Evolutionary conservation across 495 filamentous ascomycete genomes (phyloP).

Genomic region (Cairneyella variabilis): DNA sequence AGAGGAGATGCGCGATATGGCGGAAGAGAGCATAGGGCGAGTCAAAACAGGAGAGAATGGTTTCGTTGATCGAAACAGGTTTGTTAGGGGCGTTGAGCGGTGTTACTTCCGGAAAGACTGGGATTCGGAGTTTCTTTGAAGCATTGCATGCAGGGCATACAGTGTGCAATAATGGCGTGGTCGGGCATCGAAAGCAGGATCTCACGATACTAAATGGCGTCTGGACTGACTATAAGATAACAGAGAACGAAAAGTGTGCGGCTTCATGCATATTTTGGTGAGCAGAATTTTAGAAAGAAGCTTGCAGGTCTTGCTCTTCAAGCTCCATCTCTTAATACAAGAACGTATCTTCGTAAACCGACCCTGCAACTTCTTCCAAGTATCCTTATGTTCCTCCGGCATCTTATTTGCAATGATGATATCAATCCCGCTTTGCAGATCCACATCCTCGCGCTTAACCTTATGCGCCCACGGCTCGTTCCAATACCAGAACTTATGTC

Average conservation of each 20-base stretch:
- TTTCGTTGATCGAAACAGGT: too few species aligned
- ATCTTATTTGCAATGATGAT: slow-evolving; percentile 50
- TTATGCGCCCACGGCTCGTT: slow-evolving; percentile 52
- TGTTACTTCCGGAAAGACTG: too few species aligned
- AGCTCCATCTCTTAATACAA: not conserved
- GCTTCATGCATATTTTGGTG: not conserved
- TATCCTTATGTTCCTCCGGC: slow-evolving; percentile 20
- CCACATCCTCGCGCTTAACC: slow-evolving; percentile 46
- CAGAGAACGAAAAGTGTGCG: not conserved
- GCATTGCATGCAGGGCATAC: too few species aligned
- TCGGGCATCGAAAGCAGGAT: too few species aligned
- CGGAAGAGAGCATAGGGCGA: not conserved
- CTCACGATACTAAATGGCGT: too few species aligned
- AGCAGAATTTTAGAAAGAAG: not conserved
- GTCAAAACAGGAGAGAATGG: not conserved
- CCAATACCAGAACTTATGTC: slow-evolving; percentile 42
- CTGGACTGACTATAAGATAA: not conserved
- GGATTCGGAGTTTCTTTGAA: too few species aligned
- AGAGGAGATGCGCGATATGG: slow-evolving; percentile 3
- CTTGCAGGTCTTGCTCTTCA: too few species aligned
- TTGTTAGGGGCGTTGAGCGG: too few species aligned
- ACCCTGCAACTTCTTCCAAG: slow-evolving; percentile 16
- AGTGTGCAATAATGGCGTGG: too few species aligned
- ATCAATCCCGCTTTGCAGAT: slow-evolving; percentile 52
- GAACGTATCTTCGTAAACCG: slow-evolving; percentile 9